phyloP scores from a whole-genome alignment of 805 yeast species.

The Myxozyma neotropica region DNA sequence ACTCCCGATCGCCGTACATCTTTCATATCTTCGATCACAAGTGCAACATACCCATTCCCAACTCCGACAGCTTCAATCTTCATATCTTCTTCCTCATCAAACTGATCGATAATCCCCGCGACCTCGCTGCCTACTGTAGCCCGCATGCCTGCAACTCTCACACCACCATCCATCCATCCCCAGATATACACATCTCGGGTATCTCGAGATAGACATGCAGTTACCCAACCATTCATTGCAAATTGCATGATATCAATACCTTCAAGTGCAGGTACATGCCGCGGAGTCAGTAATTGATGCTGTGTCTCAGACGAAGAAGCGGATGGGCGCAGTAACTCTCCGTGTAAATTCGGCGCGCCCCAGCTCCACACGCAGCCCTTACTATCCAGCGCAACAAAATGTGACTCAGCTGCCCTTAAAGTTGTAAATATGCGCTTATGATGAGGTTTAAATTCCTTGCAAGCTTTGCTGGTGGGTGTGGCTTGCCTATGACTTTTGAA shows the following conservation, averaged over 20 bases:
- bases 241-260: constrained; percentile 17
- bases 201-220: constrained; percentile 21
- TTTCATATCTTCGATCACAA: neutral
- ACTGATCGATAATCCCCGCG: constrained; percentile 22
- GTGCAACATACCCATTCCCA: constrained; percentile 13
- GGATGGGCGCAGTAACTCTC: constrained; percentile 14
- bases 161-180: constrained; percentile 18
- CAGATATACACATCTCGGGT: constrained; percentile 21
- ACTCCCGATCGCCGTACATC: neutral
- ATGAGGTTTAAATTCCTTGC: constrained; percentile 10
- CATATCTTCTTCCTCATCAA: constrained; percentile 17
- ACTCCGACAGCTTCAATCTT: constrained; percentile 7
- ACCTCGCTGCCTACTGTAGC: neutral
- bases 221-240: constrained; percentile 20
- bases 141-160: constrained; percentile 8
- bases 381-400: constrained; percentile 21
- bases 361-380: constrained; percentile 24
- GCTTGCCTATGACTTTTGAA: constrained; percentile 2
- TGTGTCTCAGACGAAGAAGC: neutral
- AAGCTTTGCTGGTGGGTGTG: neutral
- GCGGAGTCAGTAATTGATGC: constrained; percentile 3
- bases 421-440: constrained; percentile 6
- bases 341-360: constrained; percentile 21
- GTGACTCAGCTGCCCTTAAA: constrained; percentile 16
- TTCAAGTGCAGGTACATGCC: constrained; percentile 15